Evolutionary conservation across 257 asterid genomes (phyloP).

Genomic region (Solanum raphanifolium): DNA sequence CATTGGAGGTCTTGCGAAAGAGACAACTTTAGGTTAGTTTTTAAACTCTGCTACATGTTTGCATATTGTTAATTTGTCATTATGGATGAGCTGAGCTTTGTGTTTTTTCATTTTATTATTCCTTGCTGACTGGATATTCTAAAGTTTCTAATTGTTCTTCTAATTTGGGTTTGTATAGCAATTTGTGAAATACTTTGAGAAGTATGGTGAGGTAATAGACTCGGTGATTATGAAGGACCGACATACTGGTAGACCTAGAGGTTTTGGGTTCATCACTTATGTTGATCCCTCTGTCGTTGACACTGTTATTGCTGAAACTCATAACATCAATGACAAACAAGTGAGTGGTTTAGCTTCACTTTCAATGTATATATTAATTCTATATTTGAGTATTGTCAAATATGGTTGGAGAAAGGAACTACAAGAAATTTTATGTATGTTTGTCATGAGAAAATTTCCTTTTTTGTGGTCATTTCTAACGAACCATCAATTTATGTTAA

Average conservation of each 20-base stretch:
- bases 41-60: too few relatives aligned
- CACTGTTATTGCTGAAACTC: conserved; percentile 77
- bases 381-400: background rate
- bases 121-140: background rate
- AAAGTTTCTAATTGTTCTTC: background rate
- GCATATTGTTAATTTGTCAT: too few relatives aligned
- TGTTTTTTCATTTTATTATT: background rate
- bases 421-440: background rate
- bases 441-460: background rate
- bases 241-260: conserved; percentile 85
- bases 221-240: conserved; percentile 91
- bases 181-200: conserved; percentile 84
- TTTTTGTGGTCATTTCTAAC: background rate
- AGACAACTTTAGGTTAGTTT: too few relatives aligned
- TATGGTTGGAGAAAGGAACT: background rate
- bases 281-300: conserved; percentile 81
- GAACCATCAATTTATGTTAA: background rate
- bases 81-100: background rate
- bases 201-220: conserved; percentile 89
- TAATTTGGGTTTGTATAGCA: conserved; percentile 28
- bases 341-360: conserved; percentile 23
- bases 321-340: conserved; percentile 79
- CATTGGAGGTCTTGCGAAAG: too few relatives aligned
- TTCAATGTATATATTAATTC: background rate
- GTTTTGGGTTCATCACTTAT: conserved; percentile 85